These are phyloP conservation scores for Allomyces macrogynus DNA, from an alignment of 192 early-diverging fungal genomes.

Conservation along the genomic window DNA sequence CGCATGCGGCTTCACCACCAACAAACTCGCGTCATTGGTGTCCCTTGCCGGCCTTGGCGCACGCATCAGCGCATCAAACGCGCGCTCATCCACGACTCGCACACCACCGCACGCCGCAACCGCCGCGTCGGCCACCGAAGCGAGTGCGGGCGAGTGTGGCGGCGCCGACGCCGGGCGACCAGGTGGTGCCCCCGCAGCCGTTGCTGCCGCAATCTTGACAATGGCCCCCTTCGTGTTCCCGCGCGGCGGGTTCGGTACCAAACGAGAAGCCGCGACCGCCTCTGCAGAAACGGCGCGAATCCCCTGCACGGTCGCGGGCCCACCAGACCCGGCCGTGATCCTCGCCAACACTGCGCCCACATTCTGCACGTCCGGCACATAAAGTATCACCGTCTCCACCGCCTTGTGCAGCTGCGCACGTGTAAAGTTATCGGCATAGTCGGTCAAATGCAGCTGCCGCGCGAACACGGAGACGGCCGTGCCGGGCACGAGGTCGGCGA, in stretches of 20 bases:
- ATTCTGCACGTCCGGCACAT: not conserved
- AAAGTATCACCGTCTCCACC: constrained; percentile 11
- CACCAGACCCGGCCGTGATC: not conserved
- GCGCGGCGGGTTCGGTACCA: not conserved
- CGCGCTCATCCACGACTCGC: not conserved
- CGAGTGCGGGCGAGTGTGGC: not conserved
- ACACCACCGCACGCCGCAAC: not conserved
- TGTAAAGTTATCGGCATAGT: constrained; percentile 34
- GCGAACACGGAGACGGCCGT: constrained; percentile 26
- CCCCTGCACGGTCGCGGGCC: not conserved
- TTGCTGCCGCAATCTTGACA: not conserved
- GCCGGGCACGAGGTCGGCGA: constrained; percentile 28
- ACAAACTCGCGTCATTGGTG: not conserved
- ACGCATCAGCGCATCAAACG: not conserved
- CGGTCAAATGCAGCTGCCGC: constrained; percentile 22
- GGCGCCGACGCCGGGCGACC: not conserved
- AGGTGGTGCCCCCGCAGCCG: not conserved
- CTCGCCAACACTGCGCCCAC: not conserved
- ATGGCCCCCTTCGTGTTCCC: not conserved
- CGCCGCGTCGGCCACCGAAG: not conserved
- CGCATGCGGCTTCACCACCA: not conserved
- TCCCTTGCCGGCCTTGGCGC: not conserved
- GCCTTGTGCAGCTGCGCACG: constrained; percentile 9
- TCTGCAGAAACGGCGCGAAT: not conserved
- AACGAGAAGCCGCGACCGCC: not conserved